Conservation (phyloP, 2,329 filamentous ascomycete genomes). For the Aspergillus hiratsukae region DNA sequence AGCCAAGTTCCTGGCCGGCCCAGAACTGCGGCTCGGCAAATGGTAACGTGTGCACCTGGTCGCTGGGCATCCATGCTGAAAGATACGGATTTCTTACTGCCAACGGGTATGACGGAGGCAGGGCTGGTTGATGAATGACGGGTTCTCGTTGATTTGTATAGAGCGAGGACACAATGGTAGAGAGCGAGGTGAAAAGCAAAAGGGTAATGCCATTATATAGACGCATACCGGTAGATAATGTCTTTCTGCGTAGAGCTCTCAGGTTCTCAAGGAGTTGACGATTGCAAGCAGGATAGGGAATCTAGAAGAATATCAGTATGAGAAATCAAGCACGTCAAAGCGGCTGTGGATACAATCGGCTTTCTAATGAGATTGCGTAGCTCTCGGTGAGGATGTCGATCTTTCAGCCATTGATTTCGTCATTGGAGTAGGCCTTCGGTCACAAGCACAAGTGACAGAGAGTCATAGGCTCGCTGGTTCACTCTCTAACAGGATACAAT, state of each 20-base stretch:
- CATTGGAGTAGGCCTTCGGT: not conserved
- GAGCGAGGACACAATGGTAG: conserved; percentile 15
- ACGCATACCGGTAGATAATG: not conserved
- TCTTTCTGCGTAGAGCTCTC: not conserved
- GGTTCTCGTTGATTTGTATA: conserved; percentile 5
- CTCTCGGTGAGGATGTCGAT: not conserved
- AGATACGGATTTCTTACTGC: conserved; percentile 43
- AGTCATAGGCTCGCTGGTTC: not conserved
- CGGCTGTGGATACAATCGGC: not conserved
- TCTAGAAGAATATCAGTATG: not conserved
- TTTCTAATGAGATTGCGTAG: not conserved
- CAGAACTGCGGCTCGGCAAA: conserved; percentile 41
- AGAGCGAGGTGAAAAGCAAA: conserved; percentile 19
- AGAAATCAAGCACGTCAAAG: not conserved
- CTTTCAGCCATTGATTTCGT: not conserved
- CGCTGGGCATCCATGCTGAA: conserved; percentile 43
- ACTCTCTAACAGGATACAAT: too few relatives aligned
- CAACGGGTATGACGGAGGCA: conserved; percentile 42
- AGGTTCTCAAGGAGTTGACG: not conserved
- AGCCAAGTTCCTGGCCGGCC: conserved; percentile 39
- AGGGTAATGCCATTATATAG: conserved; percentile 9
- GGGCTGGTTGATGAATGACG: conserved; percentile 22
- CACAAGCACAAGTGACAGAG: too few relatives aligned
- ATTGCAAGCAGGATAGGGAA: not conserved
- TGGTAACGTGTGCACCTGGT: conserved; percentile 33